Evolutionary conservation across 805 yeast genomes (phyloP).

Genomic region (Kodamaea neixiangensis): DNA sequence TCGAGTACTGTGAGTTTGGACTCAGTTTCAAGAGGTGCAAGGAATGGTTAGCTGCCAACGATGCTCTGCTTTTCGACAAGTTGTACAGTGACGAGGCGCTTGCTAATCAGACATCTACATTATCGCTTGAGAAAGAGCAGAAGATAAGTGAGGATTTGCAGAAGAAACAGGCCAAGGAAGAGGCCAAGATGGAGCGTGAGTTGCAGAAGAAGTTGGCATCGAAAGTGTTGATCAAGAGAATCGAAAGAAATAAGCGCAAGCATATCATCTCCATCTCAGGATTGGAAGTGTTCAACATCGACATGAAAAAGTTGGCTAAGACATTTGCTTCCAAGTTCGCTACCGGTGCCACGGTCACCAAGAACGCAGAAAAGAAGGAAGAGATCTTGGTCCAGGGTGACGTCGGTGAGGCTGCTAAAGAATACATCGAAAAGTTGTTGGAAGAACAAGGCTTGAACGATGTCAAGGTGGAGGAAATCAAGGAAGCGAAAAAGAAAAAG

Average conservation of each 20-base stretch:
- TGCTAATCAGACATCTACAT: constrained; percentile 57
- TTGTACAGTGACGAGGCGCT: constrained; percentile 63
- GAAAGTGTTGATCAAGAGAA: constrained; percentile 79
- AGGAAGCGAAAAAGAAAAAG: constrained; percentile 73
- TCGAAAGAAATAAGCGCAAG: constrained; percentile 87
- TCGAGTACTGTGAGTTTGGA: constrained; percentile 91
- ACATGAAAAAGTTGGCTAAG: constrained; percentile 87
- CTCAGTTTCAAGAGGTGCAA: constrained; percentile 79
- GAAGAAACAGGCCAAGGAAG: constrained; percentile 84
- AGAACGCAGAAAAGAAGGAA: constrained; percentile 87
- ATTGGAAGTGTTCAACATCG: constrained; percentile 83
- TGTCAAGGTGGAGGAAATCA: constrained; percentile 86
- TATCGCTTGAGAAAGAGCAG: constrained; percentile 76
- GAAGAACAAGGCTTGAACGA: constrained; percentile 81
- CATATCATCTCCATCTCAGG: constrained; percentile 86
- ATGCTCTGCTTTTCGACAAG: constrained; percentile 56
- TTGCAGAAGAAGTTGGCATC: constrained; percentile 75
- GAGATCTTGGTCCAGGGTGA: constrained; percentile 94
- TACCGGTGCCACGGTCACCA: constrained; percentile 91
- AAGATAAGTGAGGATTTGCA: constrained; percentile 79
- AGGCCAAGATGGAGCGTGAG: constrained; percentile 81
- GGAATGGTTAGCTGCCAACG: constrained; percentile 68
- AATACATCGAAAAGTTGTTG: constrained; percentile 64
- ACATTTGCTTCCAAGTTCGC: constrained; percentile 93
- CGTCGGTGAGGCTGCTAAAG: constrained; percentile 88